These are phyloP conservation scores for Fusarium sp. DNA, from an alignment of 2,329 filamentous ascomycete species.

Conservation along the genomic window DNA sequence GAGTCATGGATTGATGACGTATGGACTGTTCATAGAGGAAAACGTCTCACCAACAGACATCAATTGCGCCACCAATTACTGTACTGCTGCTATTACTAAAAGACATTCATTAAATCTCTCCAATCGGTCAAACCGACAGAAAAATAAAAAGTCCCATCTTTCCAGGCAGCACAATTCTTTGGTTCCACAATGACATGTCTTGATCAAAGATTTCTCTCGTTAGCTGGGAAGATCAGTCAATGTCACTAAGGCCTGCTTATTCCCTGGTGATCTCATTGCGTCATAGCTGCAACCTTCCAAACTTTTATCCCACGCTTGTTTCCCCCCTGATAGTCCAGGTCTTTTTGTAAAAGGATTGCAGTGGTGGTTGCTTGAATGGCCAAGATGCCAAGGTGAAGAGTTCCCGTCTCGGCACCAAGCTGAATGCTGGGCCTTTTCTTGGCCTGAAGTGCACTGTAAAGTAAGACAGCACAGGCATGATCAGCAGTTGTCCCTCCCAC, in stretches of 20 bases:
- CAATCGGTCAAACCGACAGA: constrained; percentile 7
- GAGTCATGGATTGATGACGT: constrained; percentile 3
- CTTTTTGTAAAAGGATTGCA: neutral
- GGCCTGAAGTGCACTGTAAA: neutral
- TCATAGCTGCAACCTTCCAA: neutral
- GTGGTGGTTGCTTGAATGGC: neutral
- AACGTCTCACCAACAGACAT: neutral
- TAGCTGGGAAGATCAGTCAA: neutral
- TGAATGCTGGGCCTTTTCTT: constrained; percentile 12
- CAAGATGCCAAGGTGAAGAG: constrained; percentile 3
- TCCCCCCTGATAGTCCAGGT: neutral
- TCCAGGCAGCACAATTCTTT: constrained; percentile 31
- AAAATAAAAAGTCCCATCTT: neutral
- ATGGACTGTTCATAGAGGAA: neutral
- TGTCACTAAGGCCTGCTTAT: constrained; percentile 19
- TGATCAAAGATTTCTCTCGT: neutral
- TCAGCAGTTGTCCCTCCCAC: neutral
- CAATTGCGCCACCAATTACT: too few species aligned
- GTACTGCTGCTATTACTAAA: neutral
- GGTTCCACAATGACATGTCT: constrained; percentile 24
- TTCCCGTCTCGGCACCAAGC: constrained; percentile 2
- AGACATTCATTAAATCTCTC: neutral
- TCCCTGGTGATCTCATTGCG: constrained; percentile 9
- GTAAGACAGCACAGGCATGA: neutral
- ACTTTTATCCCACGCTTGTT: neutral